Base-by-base conservation (phyloP, 1,284 basidiomycete genomes). In the Cystobasidiaceae sp. region DNA sequence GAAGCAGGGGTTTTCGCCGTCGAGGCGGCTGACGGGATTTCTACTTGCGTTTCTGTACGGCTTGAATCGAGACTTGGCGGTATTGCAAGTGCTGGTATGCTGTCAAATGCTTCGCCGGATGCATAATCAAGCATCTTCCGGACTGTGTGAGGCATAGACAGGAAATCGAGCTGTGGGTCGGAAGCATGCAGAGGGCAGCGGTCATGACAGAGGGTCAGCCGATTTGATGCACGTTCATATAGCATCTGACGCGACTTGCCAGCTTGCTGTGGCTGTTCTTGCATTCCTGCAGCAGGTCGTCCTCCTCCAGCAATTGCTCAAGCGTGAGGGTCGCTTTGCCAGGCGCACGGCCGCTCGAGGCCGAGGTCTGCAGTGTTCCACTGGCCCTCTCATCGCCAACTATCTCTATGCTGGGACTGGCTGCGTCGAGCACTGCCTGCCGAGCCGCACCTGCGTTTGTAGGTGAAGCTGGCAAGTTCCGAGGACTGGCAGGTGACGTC, bases 251-350 rank as follows among this genome's bases (percentile, higher is more conserved):
- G 39, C 46, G 8, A 34, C 64, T 34, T 28, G 66, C 63, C 19
- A 68, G 67, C 46, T 68, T 68, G n/a, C 32, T 28, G 28, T 66
- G 43, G 19, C 51, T 30, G 15, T 49, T 44, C 58, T 68, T 68
- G 34, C 28, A 41, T 45, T 68, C 67, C 30, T 68, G 67, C 23
- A 68, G 39, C 33, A 68, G 48, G 51, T 68, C 67, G 48, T 68
- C 67, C 51, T 68, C 67, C 17, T 68, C 64, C 21, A 68, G 64
- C 51, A 68, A 46, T 44, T 65, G 54, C 30, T 68, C 67, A 28
- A 68, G 49, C 37, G 61, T 68, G 7, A 51, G 32, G 21, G 39
- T 19, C 25, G 30, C 27, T 9, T 7, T 3, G 4, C 39, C 23
- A 27, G 6, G 25, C 13, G 50, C 27, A 28, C 55, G 28, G 25